A percentile compares a stretch with the other conserved stretches of the same genome.
Evolutionary conservation across 305 asterid species (phyloP).

Genomic region (Ajuga reptans): DNA sequence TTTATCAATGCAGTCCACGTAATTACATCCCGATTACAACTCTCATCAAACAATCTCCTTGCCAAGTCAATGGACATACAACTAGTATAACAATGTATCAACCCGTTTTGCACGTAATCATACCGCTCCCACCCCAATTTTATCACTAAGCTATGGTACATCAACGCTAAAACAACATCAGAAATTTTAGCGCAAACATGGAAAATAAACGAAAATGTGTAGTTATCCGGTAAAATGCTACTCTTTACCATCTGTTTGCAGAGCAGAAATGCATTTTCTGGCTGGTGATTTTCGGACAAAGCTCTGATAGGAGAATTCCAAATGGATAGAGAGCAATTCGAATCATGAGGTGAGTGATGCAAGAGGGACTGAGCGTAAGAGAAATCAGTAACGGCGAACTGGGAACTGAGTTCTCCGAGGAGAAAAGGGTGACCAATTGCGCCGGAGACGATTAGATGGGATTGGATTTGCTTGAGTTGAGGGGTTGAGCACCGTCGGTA

Average conservation of each 20-base stretch:
- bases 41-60: conserved; percentile 35
- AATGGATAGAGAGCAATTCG: conserved; percentile 24
- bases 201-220: conserved; percentile 45
- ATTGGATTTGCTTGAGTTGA: conserved; percentile 42
- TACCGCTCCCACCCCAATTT: conserved; percentile 45
- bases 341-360: conserved; percentile 18
- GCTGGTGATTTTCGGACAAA: conserved; percentile 30
- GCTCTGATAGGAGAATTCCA: conserved; percentile 42
- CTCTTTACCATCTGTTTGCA: conserved; percentile 36
- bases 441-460: conserved; percentile 35
- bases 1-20: conserved; percentile 44
- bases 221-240: conserved; percentile 36
- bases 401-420: conserved; percentile 25
- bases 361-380: conserved; percentile 27
- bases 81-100: conserved; percentile 40
- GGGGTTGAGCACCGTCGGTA: conserved; percentile 15
- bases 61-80: conserved; percentile 28
- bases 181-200: conserved; percentile 38
- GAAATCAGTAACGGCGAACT: conserved; percentile 23
- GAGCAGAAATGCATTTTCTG: conserved; percentile 27
- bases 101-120: conserved; percentile 53
- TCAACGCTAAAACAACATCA: conserved; percentile 26
- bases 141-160: conserved; percentile 37
- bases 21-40: conserved; percentile 32
- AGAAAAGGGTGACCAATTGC: conserved; percentile 26